Percentiles rank a stretch among this genome's conserved stretches.
Conservation (phyloP, 2,329 filamentous ascomycete species). For the Aspergillus vadensis region DNA sequence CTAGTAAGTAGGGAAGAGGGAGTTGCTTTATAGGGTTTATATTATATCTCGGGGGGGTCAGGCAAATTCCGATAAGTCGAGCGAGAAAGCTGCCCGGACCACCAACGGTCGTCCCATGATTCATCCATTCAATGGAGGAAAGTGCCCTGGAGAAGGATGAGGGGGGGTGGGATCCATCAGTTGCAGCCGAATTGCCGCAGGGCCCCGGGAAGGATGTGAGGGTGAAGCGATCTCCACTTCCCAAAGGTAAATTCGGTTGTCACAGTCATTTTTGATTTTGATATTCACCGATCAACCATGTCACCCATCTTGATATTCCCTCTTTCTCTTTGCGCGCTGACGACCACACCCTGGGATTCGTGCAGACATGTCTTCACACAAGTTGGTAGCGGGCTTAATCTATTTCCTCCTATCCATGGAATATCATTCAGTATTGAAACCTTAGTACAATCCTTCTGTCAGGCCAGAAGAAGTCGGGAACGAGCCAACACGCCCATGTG, state of each 20-base stretch:
- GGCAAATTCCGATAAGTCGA: background rate
- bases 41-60: no score
- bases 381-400: no score
- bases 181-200: background rate
- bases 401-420: no score
- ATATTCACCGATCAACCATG: background rate
- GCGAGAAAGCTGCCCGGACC: background rate
- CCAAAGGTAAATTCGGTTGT: background rate
- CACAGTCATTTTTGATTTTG: background rate
- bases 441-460: background rate
- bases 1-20: background rate
- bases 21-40: no score
- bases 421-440: no score
- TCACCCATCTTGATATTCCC: no score
- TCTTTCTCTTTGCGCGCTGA: no score
- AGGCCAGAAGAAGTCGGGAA: background rate
- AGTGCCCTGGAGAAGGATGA: background rate
- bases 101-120: background rate
- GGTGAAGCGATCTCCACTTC: background rate
- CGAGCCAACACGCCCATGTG: conserved; percentile 13
- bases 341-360: no score
- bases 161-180: no score
- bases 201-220: background rate
- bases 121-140: background rate
- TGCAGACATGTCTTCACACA: background rate